These are phyloP conservation scores for Wickerhamomyces chambardii DNA, from an alignment of 805 yeast genomes.

Conservation along the genomic window DNA sequence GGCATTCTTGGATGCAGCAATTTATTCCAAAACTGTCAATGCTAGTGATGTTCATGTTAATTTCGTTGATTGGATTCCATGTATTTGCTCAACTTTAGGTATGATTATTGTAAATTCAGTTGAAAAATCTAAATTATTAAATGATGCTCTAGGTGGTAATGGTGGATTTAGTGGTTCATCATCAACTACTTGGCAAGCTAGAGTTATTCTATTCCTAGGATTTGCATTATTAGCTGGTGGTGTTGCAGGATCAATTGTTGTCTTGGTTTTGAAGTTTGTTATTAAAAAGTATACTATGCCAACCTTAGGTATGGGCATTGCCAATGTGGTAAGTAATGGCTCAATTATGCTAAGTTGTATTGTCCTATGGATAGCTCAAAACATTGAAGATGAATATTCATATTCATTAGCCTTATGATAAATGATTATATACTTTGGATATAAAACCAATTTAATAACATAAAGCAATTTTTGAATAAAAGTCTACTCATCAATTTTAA, in stretches of 20 bases:
- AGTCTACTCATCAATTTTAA: too few relatives aligned
- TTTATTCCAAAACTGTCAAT: constrained; percentile 77
- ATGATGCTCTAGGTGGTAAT: constrained; percentile 22
- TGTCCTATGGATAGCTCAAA: constrained; percentile 88
- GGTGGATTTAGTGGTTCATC: constrained; percentile 27
- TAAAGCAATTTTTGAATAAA: too few relatives aligned
- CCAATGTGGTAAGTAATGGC: constrained; percentile 74
- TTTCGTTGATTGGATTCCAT: constrained; percentile 94
- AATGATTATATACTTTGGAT: too few relatives aligned
- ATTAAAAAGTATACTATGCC: constrained; percentile 77
- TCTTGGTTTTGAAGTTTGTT: constrained; percentile 76
- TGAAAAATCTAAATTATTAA: constrained; percentile 31
- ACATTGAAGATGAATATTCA: constrained; percentile 92
- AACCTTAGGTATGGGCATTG: constrained; percentile 89
- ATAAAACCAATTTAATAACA: not conserved
- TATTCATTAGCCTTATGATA: constrained; percentile 72
- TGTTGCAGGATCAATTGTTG: constrained; percentile 84
- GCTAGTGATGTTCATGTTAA: constrained; percentile 83
- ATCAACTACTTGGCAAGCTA: constrained; percentile 84
- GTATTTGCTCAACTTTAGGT: constrained; percentile 80
- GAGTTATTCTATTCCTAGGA: constrained; percentile 84
- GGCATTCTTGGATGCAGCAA: constrained; percentile 82
- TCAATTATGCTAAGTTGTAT: constrained; percentile 85
- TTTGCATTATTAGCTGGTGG: constrained; percentile 93
- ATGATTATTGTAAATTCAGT: constrained; percentile 60